These are phyloP conservation scores for Citrus trifoliata DNA, from an alignment of 345 rosid genomes.

Conservation along the genomic window DNA sequence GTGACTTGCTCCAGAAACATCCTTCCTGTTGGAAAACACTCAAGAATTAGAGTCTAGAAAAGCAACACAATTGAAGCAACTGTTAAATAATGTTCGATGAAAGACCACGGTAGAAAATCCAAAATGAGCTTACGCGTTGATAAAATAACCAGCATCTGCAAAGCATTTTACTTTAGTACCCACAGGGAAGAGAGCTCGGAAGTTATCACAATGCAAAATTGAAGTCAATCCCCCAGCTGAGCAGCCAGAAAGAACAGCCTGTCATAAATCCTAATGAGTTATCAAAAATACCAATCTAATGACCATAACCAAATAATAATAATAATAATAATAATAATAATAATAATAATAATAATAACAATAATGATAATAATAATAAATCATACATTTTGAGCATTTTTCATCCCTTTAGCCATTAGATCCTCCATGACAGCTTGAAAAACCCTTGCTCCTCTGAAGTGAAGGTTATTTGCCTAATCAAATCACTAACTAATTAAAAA, in stretches of 20 bases:
- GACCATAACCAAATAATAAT: neutral
- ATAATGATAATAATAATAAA: neutral
- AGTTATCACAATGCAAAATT: conserved; percentile 83
- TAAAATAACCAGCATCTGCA: conserved; percentile 92
- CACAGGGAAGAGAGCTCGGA: conserved; percentile 62
- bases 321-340: neutral
- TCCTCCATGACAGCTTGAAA: conserved; percentile 80
- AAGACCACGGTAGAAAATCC: conserved; percentile 11
- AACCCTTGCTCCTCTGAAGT: conserved; percentile 92
- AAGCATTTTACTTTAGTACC: conserved; percentile 82
- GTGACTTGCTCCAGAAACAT: conserved; percentile 64
- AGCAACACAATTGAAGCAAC: neutral
- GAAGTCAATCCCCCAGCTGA: conserved; percentile 97
- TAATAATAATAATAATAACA: too few relatives aligned
- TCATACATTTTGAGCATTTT: conserved; percentile 71
- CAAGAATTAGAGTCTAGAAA: conserved; percentile 10
- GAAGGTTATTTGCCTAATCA: conserved; percentile 82
- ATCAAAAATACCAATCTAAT: neutral
- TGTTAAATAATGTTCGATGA: neutral
- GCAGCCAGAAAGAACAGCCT: conserved; percentile 94
- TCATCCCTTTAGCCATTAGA: conserved; percentile 81
- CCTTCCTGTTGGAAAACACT: conserved; percentile 49
- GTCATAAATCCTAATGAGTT: neutral
- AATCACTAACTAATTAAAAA: conserved; percentile 39
- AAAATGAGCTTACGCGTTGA: conserved; percentile 62